Percentiles rank a stretch among this genome's conserved stretches.
Conservation (phyloP, 345 rosid species). For the Erodium maritimum region DNA sequence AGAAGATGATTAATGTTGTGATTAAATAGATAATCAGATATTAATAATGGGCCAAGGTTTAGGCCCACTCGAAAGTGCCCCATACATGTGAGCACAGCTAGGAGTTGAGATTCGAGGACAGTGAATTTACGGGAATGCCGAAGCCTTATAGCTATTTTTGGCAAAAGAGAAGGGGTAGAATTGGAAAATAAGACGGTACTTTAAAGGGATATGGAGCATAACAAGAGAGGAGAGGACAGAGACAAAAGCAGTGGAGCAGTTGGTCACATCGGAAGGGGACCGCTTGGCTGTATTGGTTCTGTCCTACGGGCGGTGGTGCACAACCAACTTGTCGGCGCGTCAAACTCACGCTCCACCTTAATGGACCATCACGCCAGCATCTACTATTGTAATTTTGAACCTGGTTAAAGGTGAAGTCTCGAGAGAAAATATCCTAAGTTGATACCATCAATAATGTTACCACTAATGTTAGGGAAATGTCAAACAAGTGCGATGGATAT, state of each 20-base stretch:
- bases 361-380: neutral
- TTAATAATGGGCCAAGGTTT: neutral
- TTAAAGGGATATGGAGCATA: no score
- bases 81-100: neutral
- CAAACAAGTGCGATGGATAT: no score
- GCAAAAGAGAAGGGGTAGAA: conserved; percentile 1
- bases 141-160: neutral
- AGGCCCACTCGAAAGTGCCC: conserved; percentile 1
- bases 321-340: conserved; percentile 1
- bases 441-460: no score
- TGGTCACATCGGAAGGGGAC: conserved; percentile 28
- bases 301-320: neutral
- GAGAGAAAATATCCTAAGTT: no score
- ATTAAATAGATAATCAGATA: neutral
- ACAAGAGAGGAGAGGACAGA: neutral
- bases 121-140: neutral
- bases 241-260: conserved; percentile 18
- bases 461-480: no score
- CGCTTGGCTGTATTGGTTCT: conserved; percentile 7
- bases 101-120: neutral
- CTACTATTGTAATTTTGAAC: no score
- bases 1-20: neutral
- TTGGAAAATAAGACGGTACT: neutral
- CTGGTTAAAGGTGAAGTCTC: no score
- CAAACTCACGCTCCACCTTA: neutral